Evolutionary conservation across 2,329 filamentous ascomycete species (phyloP), one percentile per base, ranked within the genome.

Genomic region (Monilinia laxa): DNA sequence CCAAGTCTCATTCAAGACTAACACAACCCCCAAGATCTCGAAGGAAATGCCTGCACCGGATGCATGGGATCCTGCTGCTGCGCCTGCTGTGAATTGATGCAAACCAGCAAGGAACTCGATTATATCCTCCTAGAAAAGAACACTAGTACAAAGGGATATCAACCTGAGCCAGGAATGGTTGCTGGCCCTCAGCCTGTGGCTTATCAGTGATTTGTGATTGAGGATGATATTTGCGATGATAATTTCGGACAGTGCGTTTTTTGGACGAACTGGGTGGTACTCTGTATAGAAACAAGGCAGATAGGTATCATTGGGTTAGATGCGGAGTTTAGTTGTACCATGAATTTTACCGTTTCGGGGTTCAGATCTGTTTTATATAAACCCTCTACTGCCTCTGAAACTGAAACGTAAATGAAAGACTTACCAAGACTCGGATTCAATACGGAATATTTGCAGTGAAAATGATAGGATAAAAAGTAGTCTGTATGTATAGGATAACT

Each of bases 51-150:
- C n/a, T 66, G 63, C 45, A 38, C 18, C 18, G 16, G 10, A 3
- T 68, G 63, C 49, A 49, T 65, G 47, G 49, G 6, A 4, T 59
- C 63, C 7, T 57, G 11, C 11, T 68, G 66, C 16, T 68, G 66
- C 28, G 6, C 63, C 9, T 68, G 66, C 51, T 68, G 66, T 18
- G 66, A 68, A 55, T 59, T 68, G 28, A 66, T 68, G 45, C 66
- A 68, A 16, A 66, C 63, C 12, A 66, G 63, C 55, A 68, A 68
- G 51, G 66, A 68, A 38, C 23, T 68, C 28, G 63, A 68, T 35
- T 58, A 51, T 25, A 40, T 66, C 55, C 45, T 66, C 7, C 25
- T 53, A 16, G 64, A 66, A 28, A 56, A 66, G 20, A 49, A 42
- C 7, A 18, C 38, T n/a, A 7, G 35, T 25, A 3, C 25, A 11